phyloP scores from a whole-genome alignment of 441 rosid species.

The Rhodomyrtus psidioides region DNA sequence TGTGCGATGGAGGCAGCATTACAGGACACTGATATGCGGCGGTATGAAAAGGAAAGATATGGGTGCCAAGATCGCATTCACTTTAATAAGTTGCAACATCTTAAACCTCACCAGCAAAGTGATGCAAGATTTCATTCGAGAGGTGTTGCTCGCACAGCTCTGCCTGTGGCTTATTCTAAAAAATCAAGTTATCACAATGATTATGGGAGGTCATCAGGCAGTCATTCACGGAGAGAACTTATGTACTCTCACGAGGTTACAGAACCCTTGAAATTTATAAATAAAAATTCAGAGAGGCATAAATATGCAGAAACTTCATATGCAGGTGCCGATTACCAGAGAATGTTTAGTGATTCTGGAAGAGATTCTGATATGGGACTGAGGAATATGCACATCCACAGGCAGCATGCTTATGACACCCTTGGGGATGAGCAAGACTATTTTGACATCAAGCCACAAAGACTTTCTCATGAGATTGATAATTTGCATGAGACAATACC shows the following conservation, averaged over 20 bases:
- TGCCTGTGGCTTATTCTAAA: conserved; percentile 23
- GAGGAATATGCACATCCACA: conserved; percentile 17
- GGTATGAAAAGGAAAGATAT: conserved; percentile 25
- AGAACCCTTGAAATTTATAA: conserved; percentile 19
- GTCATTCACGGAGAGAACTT: conserved; percentile 22
- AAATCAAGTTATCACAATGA: conserved; percentile 11
- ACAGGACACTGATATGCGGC: conserved; percentile 13
- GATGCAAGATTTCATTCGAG: conserved; percentile 20
- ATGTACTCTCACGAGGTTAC: conserved; percentile 22
- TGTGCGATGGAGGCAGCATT: conserved; percentile 13
- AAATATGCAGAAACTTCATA: conserved; percentile 25
- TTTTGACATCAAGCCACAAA: conserved; percentile 21
- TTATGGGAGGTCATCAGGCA: conserved; percentile 18
- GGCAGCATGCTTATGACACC: conserved; percentile 18
- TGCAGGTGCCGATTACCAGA: conserved; percentile 18
- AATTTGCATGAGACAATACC: conserved; percentile 18
- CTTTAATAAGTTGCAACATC: conserved; percentile 12
- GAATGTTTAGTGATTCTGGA: conserved; percentile 18
- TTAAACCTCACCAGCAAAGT: conserved; percentile 22
- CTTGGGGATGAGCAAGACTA: conserved; percentile 23
- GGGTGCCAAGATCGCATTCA: conserved; percentile 24
- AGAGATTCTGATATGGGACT: conserved; percentile 21
- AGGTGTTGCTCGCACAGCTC: conserved; percentile 16
- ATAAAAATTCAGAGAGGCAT: conserved; percentile 26
- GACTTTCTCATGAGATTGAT: conserved; percentile 21